phyloP scores from a whole-genome alignment of 139 green algal genomes.

The Eudorina sp. region DNA sequence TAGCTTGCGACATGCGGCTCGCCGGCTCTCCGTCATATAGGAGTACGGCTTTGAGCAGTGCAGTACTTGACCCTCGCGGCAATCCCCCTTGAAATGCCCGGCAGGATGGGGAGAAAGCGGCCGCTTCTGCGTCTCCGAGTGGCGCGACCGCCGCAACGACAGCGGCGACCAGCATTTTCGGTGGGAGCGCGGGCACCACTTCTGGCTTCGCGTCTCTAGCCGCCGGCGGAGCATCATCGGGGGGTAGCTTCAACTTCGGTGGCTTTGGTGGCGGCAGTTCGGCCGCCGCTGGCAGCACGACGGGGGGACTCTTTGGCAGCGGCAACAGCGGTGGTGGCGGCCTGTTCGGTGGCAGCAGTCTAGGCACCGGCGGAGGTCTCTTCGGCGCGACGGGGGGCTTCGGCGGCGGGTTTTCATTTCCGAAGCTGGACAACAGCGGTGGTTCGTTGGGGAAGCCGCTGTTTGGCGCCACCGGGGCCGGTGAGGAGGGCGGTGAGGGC shows the following conservation, averaged over 20 bases:
- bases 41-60: no score
- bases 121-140: not conserved
- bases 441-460: conserved; percentile 12
- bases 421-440: conserved; percentile 5
- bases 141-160: not conserved
- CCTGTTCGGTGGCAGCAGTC: not conserved
- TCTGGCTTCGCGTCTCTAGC: conserved; percentile 26
- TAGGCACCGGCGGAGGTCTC: no score
- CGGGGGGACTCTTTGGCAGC: not conserved
- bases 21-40: no score
- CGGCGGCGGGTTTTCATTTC: conserved; percentile 22
- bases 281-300: not conserved
- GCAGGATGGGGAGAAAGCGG: not conserved
- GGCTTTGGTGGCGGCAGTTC: not conserved
- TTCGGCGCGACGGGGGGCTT: not conserved
- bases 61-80: no score
- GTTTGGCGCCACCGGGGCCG: not conserved
- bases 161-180: conserved; percentile 31
- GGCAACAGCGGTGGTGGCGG: not conserved
- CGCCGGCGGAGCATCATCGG: not conserved
- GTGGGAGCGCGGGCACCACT: conserved; percentile 27
- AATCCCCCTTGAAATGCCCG: not conserved
- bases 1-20: no score
- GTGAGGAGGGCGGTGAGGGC: conserved; percentile 13
- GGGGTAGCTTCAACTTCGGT: conserved; percentile 16